Evolutionary conservation across 2,329 filamentous ascomycete genomes (phyloP).

Genomic region (Phialocephala subalpina): DNA sequence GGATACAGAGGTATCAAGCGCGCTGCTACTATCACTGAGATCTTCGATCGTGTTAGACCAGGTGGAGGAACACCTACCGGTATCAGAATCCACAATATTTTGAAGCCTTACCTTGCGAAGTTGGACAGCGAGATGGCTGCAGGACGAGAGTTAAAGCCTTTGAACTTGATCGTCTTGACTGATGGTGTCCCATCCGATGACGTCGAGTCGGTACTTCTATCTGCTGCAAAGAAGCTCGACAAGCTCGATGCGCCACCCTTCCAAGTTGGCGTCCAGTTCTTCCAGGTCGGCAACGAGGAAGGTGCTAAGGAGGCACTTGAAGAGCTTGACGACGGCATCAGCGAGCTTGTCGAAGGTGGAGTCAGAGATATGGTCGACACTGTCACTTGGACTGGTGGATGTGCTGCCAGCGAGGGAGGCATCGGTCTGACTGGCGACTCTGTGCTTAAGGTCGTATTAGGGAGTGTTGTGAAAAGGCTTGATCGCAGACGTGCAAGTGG

Average conservation of each 20-base stretch:
- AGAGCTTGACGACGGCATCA: slow-evolving; percentile 78
- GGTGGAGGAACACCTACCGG: slow-evolving; percentile 78
- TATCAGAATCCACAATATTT: slow-evolving; percentile 71
- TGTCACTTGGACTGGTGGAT: slow-evolving; percentile 70
- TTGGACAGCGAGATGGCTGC: slow-evolving; percentile 53
- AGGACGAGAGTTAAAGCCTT: slow-evolving; percentile 67
- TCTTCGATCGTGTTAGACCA: slow-evolving; percentile 76
- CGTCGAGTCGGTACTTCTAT: slow-evolving; percentile 73
- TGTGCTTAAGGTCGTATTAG: slow-evolving; percentile 84
- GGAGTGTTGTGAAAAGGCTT: slow-evolving; percentile 73
- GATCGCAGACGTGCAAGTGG: slow-evolving; percentile 56
- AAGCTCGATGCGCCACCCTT: slow-evolving; percentile 72
- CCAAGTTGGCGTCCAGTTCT: slow-evolving; percentile 94
- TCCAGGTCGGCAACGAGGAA: slow-evolving; percentile 84
- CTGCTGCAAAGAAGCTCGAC: slow-evolving; percentile 75
- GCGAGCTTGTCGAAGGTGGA: slow-evolving; percentile 58
- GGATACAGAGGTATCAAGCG: slow-evolving; percentile 72
- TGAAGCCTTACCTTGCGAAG: slow-evolving; percentile 73
- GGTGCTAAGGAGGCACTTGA: slow-evolving; percentile 70
- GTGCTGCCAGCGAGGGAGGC: slow-evolving; percentile 47
- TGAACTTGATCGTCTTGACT: slow-evolving; percentile 94
- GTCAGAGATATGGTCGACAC: slow-evolving; percentile 93
- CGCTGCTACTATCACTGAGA: slow-evolving; percentile 63
- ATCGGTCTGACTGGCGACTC: slow-evolving; percentile 68
- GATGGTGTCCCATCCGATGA: slow-evolving; percentile 87